These are phyloP conservation scores for Vigna angularis DNA, from an alignment of 306 rosid species.

Conservation along the genomic window DNA sequence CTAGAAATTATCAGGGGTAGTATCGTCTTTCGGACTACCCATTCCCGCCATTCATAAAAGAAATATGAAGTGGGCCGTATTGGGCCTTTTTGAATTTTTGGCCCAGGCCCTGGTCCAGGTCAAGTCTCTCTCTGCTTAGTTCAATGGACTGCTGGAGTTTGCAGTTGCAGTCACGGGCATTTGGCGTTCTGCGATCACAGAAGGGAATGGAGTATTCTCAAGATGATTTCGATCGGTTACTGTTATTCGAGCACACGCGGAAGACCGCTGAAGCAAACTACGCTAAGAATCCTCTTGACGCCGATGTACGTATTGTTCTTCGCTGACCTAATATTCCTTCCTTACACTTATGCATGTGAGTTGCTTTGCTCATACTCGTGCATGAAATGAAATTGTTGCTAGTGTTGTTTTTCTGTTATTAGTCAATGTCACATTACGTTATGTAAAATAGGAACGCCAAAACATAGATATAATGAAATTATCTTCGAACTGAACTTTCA, in stretches of 20 bases:
- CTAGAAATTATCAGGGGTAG: not conserved
- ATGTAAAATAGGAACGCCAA: not conserved
- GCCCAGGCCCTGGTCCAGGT: conserved; percentile 4
- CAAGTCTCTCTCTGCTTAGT: not conserved
- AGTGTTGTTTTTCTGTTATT: not conserved
- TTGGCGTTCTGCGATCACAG: not conserved
- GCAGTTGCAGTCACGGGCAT: not conserved
- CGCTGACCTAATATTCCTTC: conserved; percentile 31
- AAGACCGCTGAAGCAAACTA: conserved; percentile 68
- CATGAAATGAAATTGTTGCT: conserved; percentile 14
- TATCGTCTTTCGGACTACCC: not conserved
- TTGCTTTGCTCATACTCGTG: not conserved
- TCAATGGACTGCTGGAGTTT: not conserved
- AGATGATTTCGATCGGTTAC: conserved; percentile 63
- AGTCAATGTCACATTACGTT: not conserved
- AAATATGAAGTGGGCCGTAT: not conserved
- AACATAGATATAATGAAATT: not conserved
- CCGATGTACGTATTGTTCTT: conserved; percentile 56
- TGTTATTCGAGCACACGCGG: conserved; percentile 62
- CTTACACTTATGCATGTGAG: not conserved
- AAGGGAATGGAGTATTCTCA: conserved; percentile 68
- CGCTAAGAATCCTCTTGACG: conserved; percentile 70
- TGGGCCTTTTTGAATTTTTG: not conserved
- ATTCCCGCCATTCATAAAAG: conserved; percentile 9
- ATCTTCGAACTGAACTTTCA: not conserved